Evolutionary conservation across 2,329 filamentous ascomycete species (phyloP).

Genomic region (Botrytis squamosa): DNA sequence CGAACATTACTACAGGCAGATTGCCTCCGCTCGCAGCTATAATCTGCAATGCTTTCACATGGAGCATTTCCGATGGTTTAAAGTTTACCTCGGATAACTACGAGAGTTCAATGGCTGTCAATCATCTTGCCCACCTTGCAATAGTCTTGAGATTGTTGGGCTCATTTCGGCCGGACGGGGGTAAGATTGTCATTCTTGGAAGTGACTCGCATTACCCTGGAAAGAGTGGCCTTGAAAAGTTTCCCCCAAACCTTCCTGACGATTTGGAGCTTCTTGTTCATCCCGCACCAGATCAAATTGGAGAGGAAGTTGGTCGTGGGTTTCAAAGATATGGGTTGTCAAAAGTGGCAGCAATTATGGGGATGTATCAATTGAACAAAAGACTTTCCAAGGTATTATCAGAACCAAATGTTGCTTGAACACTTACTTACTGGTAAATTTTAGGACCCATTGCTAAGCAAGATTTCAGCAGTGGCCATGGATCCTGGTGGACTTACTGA

Average conservation of each 20-base stretch:
- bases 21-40: slow-evolving; percentile 41
- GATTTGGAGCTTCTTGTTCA: slow-evolving; percentile 5
- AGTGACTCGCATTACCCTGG: slow-evolving; percentile 4
- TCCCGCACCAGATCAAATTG: background rate
- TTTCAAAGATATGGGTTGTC: slow-evolving; percentile 11
- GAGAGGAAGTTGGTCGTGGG: background rate
- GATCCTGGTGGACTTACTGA: background rate
- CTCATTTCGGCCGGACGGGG: slow-evolving; percentile 26
- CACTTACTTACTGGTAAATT: background rate
- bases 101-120: slow-evolving; percentile 44
- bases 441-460: background rate
- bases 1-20: slow-evolving; percentile 35
- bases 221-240: slow-evolving; percentile 1
- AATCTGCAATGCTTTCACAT: slow-evolving; percentile 45
- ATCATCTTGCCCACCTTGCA: slow-evolving; percentile 43
- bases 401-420: too few relatives aligned
- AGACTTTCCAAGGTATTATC: background rate
- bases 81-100: slow-evolving; percentile 42
- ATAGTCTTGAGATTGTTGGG: slow-evolving; percentile 43
- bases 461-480: background rate
- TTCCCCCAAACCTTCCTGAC: background rate
- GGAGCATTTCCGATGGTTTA: slow-evolving; percentile 39
- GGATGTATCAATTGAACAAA: background rate
- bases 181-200: slow-evolving; percentile 37
- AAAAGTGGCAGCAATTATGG: slow-evolving; percentile 5